A percentile compares a stretch with the other conserved stretches of the same genome.
phyloP scores from a whole-genome alignment of 345 rosid genomes.

The Euphorbia peplus region DNA sequence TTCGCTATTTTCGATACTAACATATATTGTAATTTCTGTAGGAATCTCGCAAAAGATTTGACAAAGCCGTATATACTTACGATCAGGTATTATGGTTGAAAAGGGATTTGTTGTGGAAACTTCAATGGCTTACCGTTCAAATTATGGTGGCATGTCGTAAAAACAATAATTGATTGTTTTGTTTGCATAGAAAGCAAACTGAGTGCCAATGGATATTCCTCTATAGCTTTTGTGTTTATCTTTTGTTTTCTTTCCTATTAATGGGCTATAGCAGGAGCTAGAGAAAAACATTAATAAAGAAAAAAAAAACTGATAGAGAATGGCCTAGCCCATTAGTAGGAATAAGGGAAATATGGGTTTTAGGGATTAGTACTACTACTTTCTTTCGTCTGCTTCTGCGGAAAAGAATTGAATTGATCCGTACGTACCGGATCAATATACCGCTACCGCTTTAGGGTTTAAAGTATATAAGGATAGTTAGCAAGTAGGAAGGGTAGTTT shows the following conservation, averaged over 20 bases:
- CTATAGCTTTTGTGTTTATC: background rate
- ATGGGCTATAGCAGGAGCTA: background rate
- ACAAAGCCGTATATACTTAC: constrained; percentile 54
- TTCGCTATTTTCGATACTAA: constrained; percentile 16
- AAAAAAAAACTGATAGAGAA: too few relatives aligned
- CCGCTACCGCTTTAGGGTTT: background rate
- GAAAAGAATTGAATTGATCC: too few relatives aligned
- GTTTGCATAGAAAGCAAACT: background rate
- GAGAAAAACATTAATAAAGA: too few relatives aligned
- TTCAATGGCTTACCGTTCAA: background rate
- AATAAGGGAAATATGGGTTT: too few relatives aligned
- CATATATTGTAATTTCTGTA: constrained; percentile 14
- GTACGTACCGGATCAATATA: too few relatives aligned
- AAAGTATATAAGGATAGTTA: background rate
- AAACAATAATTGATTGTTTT: background rate
- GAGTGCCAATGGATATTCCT: background rate
- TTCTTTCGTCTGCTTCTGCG: too few relatives aligned
- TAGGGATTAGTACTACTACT: too few relatives aligned
- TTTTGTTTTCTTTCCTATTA: background rate
- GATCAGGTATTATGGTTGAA: constrained; percentile 60
- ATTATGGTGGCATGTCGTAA: background rate
- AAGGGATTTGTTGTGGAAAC: background rate
- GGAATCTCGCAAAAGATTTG: constrained; percentile 74
- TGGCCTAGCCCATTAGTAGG: too few relatives aligned
- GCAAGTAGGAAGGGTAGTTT: background rate